Evolutionary conservation across 2,329 filamentous ascomycete species (phyloP).

Genomic region (Colletotrichum cereale): DNA sequence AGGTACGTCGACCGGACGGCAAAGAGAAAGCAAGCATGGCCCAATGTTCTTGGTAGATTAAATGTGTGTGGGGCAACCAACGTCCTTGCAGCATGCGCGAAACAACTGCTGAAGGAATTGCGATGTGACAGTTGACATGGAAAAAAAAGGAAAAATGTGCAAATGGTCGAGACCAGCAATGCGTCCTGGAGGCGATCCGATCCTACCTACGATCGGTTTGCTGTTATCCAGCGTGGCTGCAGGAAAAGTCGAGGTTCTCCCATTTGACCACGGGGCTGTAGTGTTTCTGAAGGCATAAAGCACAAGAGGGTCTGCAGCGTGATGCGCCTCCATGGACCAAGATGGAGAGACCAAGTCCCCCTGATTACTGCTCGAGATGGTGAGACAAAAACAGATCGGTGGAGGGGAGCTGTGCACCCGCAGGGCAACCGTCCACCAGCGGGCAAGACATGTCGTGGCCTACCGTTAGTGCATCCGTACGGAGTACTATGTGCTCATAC

Average conservation of each 20-base stretch:
- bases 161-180: background rate
- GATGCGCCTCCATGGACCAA: conserved; percentile 12
- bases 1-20: conserved; percentile 18
- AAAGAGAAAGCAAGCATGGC: background rate
- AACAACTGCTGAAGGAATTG: background rate
- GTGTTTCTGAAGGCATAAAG: conserved; percentile 10
- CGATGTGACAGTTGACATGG: background rate
- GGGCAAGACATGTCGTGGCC: background rate
- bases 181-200: conserved; percentile 24
- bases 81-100: background rate
- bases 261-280: background rate
- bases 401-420: conserved; percentile 29
- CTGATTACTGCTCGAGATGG: background rate
- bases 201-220: conserved; percentile 1
- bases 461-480: too few relatives aligned
- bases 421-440: background rate
- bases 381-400: background rate
- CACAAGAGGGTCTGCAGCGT: conserved; percentile 12
- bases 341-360: conserved; percentile 21
- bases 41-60: background rate
- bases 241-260: conserved; percentile 17
- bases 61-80: background rate
- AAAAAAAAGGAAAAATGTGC: conserved; percentile 34
- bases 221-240: background rate
- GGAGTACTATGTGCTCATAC: too few relatives aligned